A percentile compares a stretch with the other conserved stretches of the same genome.
Conservation (phyloP, 2,329 filamentous ascomycete genomes). For the Fusarium sp. region DNA sequence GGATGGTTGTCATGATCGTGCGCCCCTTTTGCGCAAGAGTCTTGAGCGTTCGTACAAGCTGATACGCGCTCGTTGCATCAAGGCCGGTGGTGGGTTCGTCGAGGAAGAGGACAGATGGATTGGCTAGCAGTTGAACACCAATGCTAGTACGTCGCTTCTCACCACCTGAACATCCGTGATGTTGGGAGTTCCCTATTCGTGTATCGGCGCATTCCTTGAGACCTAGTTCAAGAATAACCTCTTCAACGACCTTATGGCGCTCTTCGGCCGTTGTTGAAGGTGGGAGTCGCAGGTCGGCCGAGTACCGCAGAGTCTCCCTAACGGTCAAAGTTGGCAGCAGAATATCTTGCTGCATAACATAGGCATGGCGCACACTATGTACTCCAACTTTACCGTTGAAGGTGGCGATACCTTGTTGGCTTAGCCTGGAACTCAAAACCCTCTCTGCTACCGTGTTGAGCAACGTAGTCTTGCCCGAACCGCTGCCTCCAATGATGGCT, state of each 20-base stretch:
- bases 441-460: constrained; percentile 79
- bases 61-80: constrained; percentile 81
- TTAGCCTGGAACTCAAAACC: constrained; percentile 67
- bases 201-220: constrained; percentile 83
- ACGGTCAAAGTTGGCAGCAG: constrained; percentile 80
- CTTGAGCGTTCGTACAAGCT: constrained; percentile 78
- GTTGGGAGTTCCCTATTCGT: constrained; percentile 75
- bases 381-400: constrained; percentile 72
- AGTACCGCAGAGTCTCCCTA: constrained; percentile 79
- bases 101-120: constrained; percentile 81
- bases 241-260: constrained; percentile 74
- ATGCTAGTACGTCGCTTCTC: constrained; percentile 83
- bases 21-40: constrained; percentile 74
- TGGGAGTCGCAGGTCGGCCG: constrained; percentile 77
- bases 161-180: constrained; percentile 82
- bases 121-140: constrained; percentile 82
- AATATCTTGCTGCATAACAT: constrained; percentile 83
- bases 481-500: constrained; percentile 80
- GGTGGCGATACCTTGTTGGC: constrained; percentile 65
- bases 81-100: constrained; percentile 85
- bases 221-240: constrained; percentile 80
- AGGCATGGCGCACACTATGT: constrained; percentile 70
- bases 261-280: constrained; percentile 70
- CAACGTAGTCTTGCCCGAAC: constrained; percentile 78
- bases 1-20: constrained; percentile 80